A percentile compares a stretch with the other conserved stretches of the same genome.
These are phyloP conservation scores for Aristolochia contorta DNA, from an alignment of 164 flowering plant genomes.

Conservation along the genomic window DNA sequence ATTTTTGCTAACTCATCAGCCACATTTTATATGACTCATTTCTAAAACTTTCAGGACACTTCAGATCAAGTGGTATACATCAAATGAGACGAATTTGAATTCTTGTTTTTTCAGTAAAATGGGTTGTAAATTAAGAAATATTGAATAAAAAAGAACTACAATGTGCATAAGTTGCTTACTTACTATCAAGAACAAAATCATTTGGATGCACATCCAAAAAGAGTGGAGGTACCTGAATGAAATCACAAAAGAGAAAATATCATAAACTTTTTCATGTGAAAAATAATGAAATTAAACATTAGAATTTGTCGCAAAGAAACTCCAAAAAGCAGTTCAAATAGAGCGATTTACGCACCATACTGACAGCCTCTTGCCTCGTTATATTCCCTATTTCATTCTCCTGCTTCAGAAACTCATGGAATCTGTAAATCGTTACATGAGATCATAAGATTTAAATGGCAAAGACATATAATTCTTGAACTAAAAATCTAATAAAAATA, in stretches of 20 bases:
- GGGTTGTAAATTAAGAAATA: too few relatives aligned
- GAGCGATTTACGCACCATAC: conserved; percentile 62
- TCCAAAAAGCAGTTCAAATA: not conserved
- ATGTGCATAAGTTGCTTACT: conserved; percentile 40
- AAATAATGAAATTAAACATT: not conserved
- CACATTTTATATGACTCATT: too few relatives aligned
- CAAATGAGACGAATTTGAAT: too few relatives aligned
- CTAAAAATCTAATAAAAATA: not conserved
- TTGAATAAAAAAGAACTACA: not conserved
- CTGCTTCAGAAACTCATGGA: conserved; percentile 87
- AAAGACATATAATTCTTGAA: not conserved
- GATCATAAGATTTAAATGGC: not conserved
- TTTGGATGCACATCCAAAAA: conserved; percentile 80
- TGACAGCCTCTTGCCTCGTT: conserved; percentile 98
- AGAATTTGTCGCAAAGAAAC: too few relatives aligned
- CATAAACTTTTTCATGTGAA: not conserved
- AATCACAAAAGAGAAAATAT: not conserved
- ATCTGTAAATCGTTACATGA: conserved; percentile 39
- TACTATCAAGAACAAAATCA: conserved; percentile 76
- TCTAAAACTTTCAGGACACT: too few relatives aligned
- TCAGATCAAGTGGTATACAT: too few relatives aligned
- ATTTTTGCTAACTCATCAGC: too few relatives aligned
- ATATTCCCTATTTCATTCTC: conserved; percentile 97
- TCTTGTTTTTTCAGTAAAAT: too few relatives aligned
- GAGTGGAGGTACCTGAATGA: conserved; percentile 81